Base-by-base conservation (phyloP, 2,329 filamentous ascomycete species). In the Berkeleyomyces basicola region DNA sequence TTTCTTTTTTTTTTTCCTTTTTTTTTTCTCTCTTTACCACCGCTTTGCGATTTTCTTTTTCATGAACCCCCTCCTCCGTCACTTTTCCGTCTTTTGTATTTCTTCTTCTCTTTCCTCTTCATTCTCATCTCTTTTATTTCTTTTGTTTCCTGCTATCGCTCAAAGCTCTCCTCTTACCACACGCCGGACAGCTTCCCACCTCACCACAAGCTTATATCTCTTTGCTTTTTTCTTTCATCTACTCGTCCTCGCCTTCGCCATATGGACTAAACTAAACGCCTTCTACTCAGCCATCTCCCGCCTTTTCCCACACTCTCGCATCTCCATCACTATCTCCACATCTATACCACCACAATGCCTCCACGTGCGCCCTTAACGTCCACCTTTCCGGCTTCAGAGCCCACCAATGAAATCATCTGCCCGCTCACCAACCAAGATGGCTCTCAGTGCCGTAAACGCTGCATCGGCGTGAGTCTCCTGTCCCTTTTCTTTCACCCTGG, bases 331-430 rank as follows among this genome's bases (percentile, higher is more conserved):
- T 3, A n/a, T 47, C 58, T 59, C 44, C 14, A 47, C 44, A 40
- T 40, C 53, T 58, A 10, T n/a, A 40, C 39, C n/a, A n/a, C 11
- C 46, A 43, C 57, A 76, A 96, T 96, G 91, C 90, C 91, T 77
- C 90, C 90, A 72, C 85, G 89, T 81, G 83, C 87, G 70, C 86
- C 88, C 68, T 80, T 95, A 72, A 93, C 88, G 67, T 89, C 88
- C 72, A 93, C 90, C 67, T 96, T 96, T 75, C 91, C 90, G 68
- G 88, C 95, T 70, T 88, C 88, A 70, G 90, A 96, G 79, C 82
- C 87, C 74, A 92, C 88, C 75, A 95, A 95, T 74, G 92, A 97
- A 77, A 93, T 99, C 72, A 88, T 96, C 71, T 99, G 93, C 76
- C 93, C 93, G 68, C 79, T 99, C 74, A 85, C 85, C 72, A 96